These are phyloP conservation scores for Mycena filopes DNA, from an alignment of 768 basidiomycete species.

Conservation along the genomic window DNA sequence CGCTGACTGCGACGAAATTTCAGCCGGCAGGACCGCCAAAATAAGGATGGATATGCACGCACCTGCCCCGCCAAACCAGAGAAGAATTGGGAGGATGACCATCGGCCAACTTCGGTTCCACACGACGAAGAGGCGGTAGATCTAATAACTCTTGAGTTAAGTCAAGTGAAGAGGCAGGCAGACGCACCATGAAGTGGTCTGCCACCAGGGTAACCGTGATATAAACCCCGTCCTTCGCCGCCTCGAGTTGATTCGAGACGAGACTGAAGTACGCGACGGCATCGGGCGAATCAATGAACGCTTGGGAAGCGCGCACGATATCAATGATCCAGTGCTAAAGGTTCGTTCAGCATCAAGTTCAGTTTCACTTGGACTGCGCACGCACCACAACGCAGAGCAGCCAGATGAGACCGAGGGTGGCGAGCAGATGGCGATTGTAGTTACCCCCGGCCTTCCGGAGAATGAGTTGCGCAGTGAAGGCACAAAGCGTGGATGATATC, in stretches of 20 bases:
- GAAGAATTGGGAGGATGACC: not conserved
- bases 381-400: conserved; percentile 18
- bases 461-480: not conserved
- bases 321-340: conserved; percentile 27
- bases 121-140: conserved; percentile 17
- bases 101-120: conserved; percentile 14
- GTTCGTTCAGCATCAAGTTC: not conserved
- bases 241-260: conserved; percentile 15
- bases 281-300: conserved; percentile 14
- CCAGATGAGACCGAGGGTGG: conserved; percentile 16
- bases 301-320: conserved; percentile 16
- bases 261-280: conserved; percentile 18
- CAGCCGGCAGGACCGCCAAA: not conserved
- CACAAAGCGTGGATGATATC: conserved; percentile 4
- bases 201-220: conserved; percentile 14
- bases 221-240: conserved; percentile 23
- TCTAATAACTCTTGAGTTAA: not conserved
- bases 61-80: conserved; percentile 6
- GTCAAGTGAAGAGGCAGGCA: not conserved
- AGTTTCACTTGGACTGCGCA: not conserved
- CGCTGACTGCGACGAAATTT: conserved; percentile 12
- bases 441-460: not conserved
- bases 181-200: conserved; percentile 25
- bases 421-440: conserved; percentile 3
- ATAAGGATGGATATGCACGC: not conserved